Evolutionary conservation across 345 rosid species (phyloP).

Genomic region (Turritis glabra): DNA sequence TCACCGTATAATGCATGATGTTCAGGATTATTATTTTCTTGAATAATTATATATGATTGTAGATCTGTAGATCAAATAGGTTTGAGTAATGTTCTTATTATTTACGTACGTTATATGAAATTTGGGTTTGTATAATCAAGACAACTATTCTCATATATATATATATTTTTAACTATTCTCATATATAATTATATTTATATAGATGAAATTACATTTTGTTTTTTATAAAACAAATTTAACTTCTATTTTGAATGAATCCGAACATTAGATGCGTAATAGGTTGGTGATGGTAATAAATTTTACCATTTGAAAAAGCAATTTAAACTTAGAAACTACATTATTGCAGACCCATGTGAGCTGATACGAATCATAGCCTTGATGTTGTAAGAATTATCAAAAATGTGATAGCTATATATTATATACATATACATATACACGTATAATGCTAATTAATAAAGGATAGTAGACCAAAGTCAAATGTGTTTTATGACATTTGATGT

Average conservation of each 20-base stretch:
- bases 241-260: background rate
- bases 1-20: background rate
- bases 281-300: slow-evolving; percentile 29
- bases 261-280: slow-evolving; percentile 26
- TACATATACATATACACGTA: too few species aligned
- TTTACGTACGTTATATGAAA: background rate
- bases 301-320: background rate
- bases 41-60: background rate
- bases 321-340: background rate
- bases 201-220: background rate
- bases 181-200: too few species aligned
- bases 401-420: too few species aligned
- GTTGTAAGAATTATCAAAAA: background rate
- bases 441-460: background rate
- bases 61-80: slow-evolving; percentile 7
- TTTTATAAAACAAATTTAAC: background rate
- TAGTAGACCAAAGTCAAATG: too few species aligned
- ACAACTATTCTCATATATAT: background rate
- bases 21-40: background rate
- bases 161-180: background rate
- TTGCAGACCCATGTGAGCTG: slow-evolving; percentile 26
- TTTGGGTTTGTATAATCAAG: background rate
- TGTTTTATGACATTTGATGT: too few species aligned
- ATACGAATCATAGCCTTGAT: slow-evolving; percentile 11
- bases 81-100: background rate